A percentile compares a stretch with the other conserved stretches of the same genome.
phyloP scores from a whole-genome alignment of 108 stramenopile genomes.

The Stephanodiscus triporus region DNA sequence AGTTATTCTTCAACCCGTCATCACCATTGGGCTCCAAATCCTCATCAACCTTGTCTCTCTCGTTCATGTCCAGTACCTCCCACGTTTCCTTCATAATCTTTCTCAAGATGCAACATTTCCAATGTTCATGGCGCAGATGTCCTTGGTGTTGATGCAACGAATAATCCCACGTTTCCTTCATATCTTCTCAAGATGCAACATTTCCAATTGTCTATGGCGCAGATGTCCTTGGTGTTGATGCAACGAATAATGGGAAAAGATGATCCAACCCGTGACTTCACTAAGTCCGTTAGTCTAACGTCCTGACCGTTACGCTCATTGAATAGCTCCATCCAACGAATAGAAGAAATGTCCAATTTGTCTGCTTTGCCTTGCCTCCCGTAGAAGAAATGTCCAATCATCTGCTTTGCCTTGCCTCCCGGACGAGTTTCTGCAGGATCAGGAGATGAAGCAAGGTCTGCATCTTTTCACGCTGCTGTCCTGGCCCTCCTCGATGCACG shows the following conservation, averaged over 20 bases:
- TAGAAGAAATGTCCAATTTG: neutral
- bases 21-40: neutral
- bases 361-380: neutral
- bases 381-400: too few species aligned
- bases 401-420: neutral
- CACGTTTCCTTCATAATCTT: neutral
- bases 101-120: neutral
- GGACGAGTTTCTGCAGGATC: neutral
- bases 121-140: neutral
- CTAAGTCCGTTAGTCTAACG: neutral
- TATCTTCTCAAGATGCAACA: neutral
- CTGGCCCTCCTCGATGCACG: neutral
- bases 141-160: neutral
- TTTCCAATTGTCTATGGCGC: neutral
- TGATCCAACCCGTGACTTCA: neutral
- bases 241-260: neutral
- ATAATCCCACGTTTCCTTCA: neutral
- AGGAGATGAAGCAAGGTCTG: too few species aligned
- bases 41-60: neutral
- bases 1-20: too few species aligned
- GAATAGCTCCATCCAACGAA: neutral
- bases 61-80: neutral
- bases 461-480: neutral
- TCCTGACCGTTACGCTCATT: neutral
- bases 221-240: neutral